These are phyloP conservation scores for Hsuehochloa calcarea DNA, from an alignment of 176 grass and related monocot species.

Conservation along the genomic window DNA sequence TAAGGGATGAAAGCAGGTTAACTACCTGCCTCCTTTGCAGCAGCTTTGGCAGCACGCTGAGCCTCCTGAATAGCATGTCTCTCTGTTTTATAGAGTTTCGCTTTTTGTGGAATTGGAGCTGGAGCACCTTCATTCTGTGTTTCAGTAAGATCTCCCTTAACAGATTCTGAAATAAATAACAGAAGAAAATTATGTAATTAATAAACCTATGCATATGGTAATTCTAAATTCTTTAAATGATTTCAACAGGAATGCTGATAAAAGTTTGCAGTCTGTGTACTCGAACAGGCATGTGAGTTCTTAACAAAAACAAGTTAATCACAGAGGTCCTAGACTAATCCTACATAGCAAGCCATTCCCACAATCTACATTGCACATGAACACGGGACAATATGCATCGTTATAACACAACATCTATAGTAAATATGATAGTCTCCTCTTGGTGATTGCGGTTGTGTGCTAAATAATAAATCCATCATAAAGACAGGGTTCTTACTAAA, in stretches of 20 bases:
- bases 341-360: not conserved
- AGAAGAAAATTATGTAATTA: not conserved
- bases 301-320: not conserved
- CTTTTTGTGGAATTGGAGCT: constrained; percentile 48
- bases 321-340: not conserved
- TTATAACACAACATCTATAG: not conserved
- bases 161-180: constrained; percentile 61
- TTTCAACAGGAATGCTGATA: not conserved
- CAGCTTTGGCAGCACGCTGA: constrained; percentile 60
- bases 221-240: not conserved
- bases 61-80: constrained; percentile 55
- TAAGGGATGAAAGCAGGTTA: not conserved
- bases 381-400: not conserved
- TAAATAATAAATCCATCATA: not conserved
- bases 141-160: constrained; percentile 43
- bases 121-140: constrained; percentile 25
- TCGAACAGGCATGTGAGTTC: not conserved
- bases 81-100: constrained; percentile 65
- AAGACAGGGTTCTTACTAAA: not conserved
- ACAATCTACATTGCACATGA: not conserved
- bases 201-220: not conserved
- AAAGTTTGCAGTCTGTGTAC: not conserved
- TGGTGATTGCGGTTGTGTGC: not conserved
- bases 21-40: constrained; percentile 56
- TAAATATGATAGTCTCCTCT: not conserved